Percentiles rank a stretch among this genome's conserved stretches.
These are phyloP conservation scores for Sclerotinia glacialis DNA, from an alignment of 2,329 filamentous ascomycete species.

Conservation along the genomic window DNA sequence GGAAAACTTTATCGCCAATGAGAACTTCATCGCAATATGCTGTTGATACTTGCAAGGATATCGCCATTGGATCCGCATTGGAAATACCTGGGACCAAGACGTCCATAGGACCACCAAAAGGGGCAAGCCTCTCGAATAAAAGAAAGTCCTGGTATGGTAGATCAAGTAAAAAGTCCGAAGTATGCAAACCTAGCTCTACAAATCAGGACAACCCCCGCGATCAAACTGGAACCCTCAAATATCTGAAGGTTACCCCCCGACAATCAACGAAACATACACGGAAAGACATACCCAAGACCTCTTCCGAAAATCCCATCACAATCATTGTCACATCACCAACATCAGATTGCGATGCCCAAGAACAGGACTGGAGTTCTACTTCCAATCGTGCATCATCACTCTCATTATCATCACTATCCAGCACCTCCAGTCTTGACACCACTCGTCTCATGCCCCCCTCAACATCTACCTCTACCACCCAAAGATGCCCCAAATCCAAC, in stretches of 20 bases:
- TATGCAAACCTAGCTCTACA: not conserved
- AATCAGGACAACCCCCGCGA: not conserved
- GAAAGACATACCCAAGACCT: conserved; percentile 23
- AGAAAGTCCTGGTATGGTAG: conserved; percentile 12
- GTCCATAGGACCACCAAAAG: not conserved
- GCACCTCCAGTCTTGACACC: conserved; percentile 21
- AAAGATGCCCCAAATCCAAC: conserved; percentile 24
- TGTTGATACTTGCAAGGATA: not conserved
- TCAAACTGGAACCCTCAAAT: not conserved
- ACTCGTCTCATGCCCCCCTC: conserved; percentile 30
- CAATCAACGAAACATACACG: not conserved
- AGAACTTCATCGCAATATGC: not conserved
- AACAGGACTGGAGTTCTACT: conserved; percentile 7
- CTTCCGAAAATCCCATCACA: conserved; percentile 25
- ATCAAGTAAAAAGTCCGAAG: conserved; percentile 1
- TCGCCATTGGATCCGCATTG: not conserved
- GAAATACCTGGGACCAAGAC: not conserved
- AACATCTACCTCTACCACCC: conserved; percentile 18
- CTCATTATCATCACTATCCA: not conserved
- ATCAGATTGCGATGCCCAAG: conserved; percentile 24
- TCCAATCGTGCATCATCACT: conserved; percentile 7
- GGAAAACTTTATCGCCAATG: not conserved
- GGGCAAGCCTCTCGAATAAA: not conserved
- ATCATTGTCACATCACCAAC: conserved; percentile 35
- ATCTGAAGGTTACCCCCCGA: not conserved